Base-by-base conservation (phyloP, 768 basidiomycete genomes). In the Lentinus tigrinus region DNA sequence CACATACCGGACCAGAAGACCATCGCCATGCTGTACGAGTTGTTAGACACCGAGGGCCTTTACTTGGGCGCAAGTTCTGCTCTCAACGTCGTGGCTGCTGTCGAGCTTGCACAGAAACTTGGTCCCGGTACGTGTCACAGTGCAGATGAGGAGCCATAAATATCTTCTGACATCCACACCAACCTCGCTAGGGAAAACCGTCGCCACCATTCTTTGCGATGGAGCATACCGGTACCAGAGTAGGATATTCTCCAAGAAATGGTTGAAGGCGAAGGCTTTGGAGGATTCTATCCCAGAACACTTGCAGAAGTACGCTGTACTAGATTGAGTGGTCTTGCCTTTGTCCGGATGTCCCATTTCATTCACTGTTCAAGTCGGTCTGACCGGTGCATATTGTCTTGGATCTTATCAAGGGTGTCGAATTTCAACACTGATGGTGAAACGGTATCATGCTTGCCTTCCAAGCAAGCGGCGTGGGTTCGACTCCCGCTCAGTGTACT, bases 181-280 rank as follows among this genome's bases (percentile, higher is more conserved):
- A 3, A 16, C 28, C 42, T 23, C 24, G 21, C 3, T 24, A 52
- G 91, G 91, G 36, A 88, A 89, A 21, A 92, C 81, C 16, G 79
- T 98, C 27, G 94, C 86, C 1, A 99, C 97, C 4, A 81, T 98
- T 52, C 74, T 99, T 38, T 93, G 90, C 71, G 97, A 99, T 69
- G 97, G 96, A 7, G 97, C 97, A 44, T 96, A 98, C 69, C 84
- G 97, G 69, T 97, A 99, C 69, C 97, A 98, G 75, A 95, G 92
- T 60, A 83, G 97, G 11, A 76, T 99, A 36, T 99, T 99, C 77
- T 97, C 95, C 16, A 90, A 90, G 71, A 83, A 85, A 65, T 99
- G 97, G 97, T 75, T 99, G 47, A 78, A 85, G 69, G 77, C 81
- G 36, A 98, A 98, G 70, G 86, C 81, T 0, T 76, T 99, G 49